phyloP scores from a whole-genome alignment of 306 rosid species.

The Oxytropis ochrocephala region DNA sequence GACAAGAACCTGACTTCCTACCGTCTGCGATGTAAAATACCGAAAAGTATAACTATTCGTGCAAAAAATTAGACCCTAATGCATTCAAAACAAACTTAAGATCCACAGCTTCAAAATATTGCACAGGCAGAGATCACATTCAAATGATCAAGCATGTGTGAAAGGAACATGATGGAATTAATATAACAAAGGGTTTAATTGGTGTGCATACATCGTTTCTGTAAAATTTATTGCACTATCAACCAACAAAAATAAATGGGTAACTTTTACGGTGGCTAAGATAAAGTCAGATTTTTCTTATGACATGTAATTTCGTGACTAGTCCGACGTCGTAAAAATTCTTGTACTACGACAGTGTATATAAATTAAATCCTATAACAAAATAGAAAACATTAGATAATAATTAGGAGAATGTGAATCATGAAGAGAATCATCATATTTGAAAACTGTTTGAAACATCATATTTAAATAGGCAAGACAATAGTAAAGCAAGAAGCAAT shows the following conservation, averaged over 20 bases:
- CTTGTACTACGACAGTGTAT: too few relatives aligned
- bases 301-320: too few relatives aligned
- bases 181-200: too few relatives aligned
- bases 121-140: not conserved
- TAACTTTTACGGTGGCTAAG: too few relatives aligned
- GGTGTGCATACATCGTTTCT: too few relatives aligned
- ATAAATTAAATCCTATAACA: too few relatives aligned
- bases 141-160: not conserved
- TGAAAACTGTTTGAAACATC: not conserved
- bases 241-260: too few relatives aligned
- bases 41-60: not conserved
- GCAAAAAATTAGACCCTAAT: not conserved
- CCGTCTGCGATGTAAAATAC: slow-evolving; percentile 41
- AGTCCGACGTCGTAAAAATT: too few relatives aligned
- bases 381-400: not conserved
- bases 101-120: not conserved
- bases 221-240: too few relatives aligned
- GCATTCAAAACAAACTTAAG: not conserved
- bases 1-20: slow-evolving; percentile 77
- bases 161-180: too few relatives aligned
- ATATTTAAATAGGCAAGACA: not conserved
- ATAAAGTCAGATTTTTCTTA: too few relatives aligned
- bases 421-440: not conserved
- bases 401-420: not conserved
- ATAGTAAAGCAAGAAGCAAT: not conserved